phyloP scores from a whole-genome alignment of 1,139 yeast genomes.

The Trichomonascaceae sp. region DNA sequence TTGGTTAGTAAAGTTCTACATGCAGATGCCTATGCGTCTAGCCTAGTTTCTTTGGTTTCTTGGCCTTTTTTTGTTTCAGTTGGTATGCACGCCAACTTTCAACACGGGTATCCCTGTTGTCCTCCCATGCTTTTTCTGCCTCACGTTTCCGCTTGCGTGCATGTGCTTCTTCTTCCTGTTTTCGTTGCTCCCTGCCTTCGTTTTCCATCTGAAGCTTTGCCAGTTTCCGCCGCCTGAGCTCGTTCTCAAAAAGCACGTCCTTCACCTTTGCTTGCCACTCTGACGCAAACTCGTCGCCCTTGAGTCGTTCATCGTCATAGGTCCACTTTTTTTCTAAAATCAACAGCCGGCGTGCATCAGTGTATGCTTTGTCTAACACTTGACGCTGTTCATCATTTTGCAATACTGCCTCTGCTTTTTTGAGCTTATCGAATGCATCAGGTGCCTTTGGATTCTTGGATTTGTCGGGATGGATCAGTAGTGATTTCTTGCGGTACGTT shows the following conservation, averaged over 20 bases:
- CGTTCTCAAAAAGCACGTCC: constrained; percentile 33
- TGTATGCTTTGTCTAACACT: constrained; percentile 29
- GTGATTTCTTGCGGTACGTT: constrained; percentile 43
- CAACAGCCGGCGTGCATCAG: constrained; percentile 32
- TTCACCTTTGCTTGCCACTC: constrained; percentile 31
- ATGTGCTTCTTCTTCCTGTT: constrained; percentile 27
- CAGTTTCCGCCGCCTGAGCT: constrained; percentile 29
- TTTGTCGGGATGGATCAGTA: constrained; percentile 61
- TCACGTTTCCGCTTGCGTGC: constrained; percentile 31
- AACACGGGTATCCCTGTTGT: constrained; percentile 45
- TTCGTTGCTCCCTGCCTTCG: constrained; percentile 28
- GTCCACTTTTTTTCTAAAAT: constrained; percentile 34
- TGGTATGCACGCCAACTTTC: constrained; percentile 47
- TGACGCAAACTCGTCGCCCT: constrained; percentile 27
- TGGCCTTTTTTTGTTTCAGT: constrained; percentile 29
- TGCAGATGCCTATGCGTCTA: no score
- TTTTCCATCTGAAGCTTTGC: constrained; percentile 30
- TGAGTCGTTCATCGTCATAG: constrained; percentile 27
- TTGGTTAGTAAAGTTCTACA: no score
- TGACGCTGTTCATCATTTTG: constrained; percentile 24
- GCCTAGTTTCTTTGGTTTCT: constrained; percentile 15
- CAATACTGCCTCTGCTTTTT: constrained; percentile 27
- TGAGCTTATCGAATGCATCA: constrained; percentile 43
- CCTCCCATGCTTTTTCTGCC: constrained; percentile 47
- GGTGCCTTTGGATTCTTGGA: constrained; percentile 43